Evolutionary conservation across 306 rosid species (phyloP), one percentile per base, ranked within the genome.

Genomic region (Abrus precatorius): DNA sequence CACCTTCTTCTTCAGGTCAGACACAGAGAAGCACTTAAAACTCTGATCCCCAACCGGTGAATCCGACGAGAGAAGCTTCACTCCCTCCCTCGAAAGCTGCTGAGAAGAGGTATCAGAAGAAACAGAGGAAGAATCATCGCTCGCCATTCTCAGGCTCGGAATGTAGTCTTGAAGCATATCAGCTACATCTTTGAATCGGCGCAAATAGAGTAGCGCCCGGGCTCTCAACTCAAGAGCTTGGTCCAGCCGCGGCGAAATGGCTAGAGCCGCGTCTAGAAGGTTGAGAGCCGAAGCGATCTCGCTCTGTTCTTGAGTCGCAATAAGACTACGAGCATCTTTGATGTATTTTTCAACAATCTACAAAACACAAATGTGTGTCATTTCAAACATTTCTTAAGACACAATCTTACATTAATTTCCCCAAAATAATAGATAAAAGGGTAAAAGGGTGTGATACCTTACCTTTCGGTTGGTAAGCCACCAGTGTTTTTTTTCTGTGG

Each of bases 131-230:
- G 92, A 47, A n/a, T 93, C 97, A 1, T 93, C 97, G 64, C 60
- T 83, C 0, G 89, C 76, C 71, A 93, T 89, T 82, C 88, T 93
- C 13, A 96, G 87, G 84, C 98, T 96, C 0, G 99, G 99, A 85
- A 96, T 92, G 85, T 87, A 92, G 72, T 93, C 99, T 72, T 96
- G 99, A 10, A 96, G 97, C 98, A 96, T 90, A 78, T 93, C 85
- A 1, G 98, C 98, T 0, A 96, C 97, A 13, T 96, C 98, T 75
- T 96, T 96, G 83, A 86, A 96, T 14, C 97, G 83, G 53, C 97
- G 83, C 28, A 96, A 93, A 76, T 74, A 85, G 12, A 96, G 91
- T 40, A 96, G 69, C n/a, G 90, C 91, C 84, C 92, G 81, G 5
- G 99, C 99, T 75, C 84, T 93, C 3, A 96, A 92, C 76, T 96